Percentiles rank a stretch among this genome's conserved stretches.
Conservation (phyloP, 2,329 filamentous ascomycete genomes). For the Nemania sp. region DNA sequence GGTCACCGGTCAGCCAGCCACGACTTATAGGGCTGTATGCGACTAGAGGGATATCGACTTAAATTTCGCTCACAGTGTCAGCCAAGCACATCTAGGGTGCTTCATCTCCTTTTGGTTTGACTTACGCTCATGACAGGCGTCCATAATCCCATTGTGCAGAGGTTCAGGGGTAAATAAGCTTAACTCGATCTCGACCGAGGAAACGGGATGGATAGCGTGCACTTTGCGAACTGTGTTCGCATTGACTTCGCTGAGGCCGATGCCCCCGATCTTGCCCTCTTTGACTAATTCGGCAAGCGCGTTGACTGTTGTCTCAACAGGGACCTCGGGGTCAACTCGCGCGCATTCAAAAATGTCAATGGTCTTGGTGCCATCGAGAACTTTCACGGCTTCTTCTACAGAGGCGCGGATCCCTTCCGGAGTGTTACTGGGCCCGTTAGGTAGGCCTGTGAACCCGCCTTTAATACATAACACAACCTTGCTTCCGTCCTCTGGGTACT, state of each 20-base stretch:
- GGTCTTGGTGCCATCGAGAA: slow-evolving; percentile 49
- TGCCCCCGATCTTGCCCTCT: slow-evolving; percentile 36
- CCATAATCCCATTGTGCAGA: too few relatives aligned
- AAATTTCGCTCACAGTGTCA: too few relatives aligned
- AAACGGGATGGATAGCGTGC: slow-evolving; percentile 57
- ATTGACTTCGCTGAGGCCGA: slow-evolving; percentile 41
- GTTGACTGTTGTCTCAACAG: slow-evolving; percentile 38
- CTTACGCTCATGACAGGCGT: too few relatives aligned
- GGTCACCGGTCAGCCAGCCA: slow-evolving; percentile 56
- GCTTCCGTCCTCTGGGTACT: slow-evolving; percentile 52
- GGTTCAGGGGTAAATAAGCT: too few relatives aligned
- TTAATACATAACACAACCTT: slow-evolving; percentile 57
- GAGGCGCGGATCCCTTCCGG: slow-evolving; percentile 44
- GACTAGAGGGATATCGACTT: slow-evolving; percentile 53
- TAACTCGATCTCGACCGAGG: slow-evolving; percentile 17
- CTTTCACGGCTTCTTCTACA: slow-evolving; percentile 49
- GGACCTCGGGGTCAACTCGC: slow-evolving; percentile 46
- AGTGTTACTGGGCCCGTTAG: slow-evolving; percentile 44
- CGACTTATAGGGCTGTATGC: slow-evolving; percentile 62
- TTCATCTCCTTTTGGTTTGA: too few relatives aligned
- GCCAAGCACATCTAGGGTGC: too few relatives aligned
- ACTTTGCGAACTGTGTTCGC: slow-evolving; percentile 46
- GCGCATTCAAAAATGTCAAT: slow-evolving; percentile 55
- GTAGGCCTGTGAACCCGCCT: slow-evolving; percentile 43
- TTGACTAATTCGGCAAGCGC: slow-evolving; percentile 37